phyloP scores from a whole-genome alignment of 192 early-diverging fungal genomes.

The Coemansia sp. region DNA sequence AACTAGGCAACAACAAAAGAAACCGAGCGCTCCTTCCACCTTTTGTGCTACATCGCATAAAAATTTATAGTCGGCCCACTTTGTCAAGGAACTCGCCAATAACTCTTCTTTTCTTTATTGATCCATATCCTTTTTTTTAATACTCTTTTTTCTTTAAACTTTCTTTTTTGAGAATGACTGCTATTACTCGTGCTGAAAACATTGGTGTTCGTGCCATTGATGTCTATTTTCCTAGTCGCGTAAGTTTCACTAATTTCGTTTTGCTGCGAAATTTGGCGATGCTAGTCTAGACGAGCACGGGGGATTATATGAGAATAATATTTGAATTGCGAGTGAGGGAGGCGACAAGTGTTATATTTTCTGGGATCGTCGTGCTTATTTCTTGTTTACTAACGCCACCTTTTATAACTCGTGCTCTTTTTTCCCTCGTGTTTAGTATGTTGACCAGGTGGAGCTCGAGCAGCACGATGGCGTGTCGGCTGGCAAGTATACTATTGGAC shows the following conservation, averaged over 20 bases:
- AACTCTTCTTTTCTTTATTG: neutral
- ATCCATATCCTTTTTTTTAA: conserved; percentile 1
- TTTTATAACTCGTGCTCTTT: neutral
- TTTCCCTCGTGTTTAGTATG: conserved; percentile 21
- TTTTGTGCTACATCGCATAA: too few species aligned
- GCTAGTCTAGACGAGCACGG: too few species aligned
- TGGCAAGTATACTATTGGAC: conserved; percentile 98
- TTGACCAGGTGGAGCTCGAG: conserved; percentile 62
- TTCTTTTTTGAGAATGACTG: conserved; percentile 16
- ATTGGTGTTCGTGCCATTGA: conserved; percentile 70
- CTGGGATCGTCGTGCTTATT: conserved; percentile 1
- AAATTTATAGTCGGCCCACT: too few species aligned
- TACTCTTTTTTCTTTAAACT: neutral
- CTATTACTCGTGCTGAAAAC: conserved; percentile 58
- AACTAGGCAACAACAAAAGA: neutral
- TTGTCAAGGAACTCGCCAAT: too few species aligned
- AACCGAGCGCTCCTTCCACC: too few species aligned
- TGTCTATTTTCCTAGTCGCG: conserved; percentile 67
- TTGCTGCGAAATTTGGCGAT: neutral
- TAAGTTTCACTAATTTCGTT: conserved; percentile 26
- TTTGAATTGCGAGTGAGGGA: too few species aligned
- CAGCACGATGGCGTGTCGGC: conserved; percentile 88
- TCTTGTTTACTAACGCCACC: neutral
- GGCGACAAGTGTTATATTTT: too few species aligned
- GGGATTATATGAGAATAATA: too few species aligned